A percentile compares a stretch with the other conserved stretches of the same genome.
phyloP scores from a whole-genome alignment of 495 filamentous ascomycete genomes.

The Neurospora sp. region DNA sequence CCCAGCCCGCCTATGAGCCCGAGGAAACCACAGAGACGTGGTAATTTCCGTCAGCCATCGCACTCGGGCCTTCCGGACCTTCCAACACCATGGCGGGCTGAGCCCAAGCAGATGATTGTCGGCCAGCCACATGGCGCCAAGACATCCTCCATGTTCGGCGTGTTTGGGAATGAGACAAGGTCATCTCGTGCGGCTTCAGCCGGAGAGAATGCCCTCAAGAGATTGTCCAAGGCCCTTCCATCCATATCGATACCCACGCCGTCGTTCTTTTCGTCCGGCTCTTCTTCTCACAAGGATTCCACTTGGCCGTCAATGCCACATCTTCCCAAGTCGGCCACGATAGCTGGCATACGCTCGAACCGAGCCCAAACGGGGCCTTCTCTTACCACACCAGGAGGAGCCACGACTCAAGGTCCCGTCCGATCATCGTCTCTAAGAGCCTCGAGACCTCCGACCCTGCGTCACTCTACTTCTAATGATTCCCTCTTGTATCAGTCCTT shows the following conservation, averaged over 20 bases:
- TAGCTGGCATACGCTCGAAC: neutral
- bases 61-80: constrained; percentile 18
- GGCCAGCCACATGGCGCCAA: constrained; percentile 16
- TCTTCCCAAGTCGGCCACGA: neutral
- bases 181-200: constrained; percentile 29
- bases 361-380: neutral
- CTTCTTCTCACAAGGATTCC: constrained; percentile 20
- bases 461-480: constrained; percentile 63
- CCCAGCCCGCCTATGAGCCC: constrained; percentile 8
- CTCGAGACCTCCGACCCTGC: constrained; percentile 29
- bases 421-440: neutral
- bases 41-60: neutral
- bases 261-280: constrained; percentile 32
- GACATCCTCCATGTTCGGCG: constrained; percentile 29
- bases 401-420: neutral
- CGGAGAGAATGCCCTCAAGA: constrained; percentile 36
- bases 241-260: constrained; percentile 44
- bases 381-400: neutral
- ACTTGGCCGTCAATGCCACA: constrained; percentile 1
- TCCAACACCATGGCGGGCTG: constrained; percentile 44
- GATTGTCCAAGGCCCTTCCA: constrained; percentile 38
- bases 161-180: constrained; percentile 22
- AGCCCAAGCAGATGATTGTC: constrained; percentile 33
- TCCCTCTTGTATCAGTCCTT: constrained; percentile 58
- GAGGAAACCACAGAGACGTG: constrained; percentile 6